phyloP scores from a whole-genome alignment of 208 protist genomes.

The Crithidia mellificae region DNA sequence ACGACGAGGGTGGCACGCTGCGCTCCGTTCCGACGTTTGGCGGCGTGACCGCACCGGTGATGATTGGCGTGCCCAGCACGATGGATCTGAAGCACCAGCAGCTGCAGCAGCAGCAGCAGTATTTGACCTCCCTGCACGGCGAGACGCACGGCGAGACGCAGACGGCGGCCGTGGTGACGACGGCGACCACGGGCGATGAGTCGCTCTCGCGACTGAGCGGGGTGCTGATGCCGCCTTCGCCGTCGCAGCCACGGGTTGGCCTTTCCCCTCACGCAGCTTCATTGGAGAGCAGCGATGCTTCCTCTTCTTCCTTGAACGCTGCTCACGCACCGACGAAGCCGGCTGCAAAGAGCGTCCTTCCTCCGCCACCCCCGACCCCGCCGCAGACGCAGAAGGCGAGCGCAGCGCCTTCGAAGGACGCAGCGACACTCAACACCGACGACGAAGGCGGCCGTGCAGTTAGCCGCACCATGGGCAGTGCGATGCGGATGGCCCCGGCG shows the following conservation, averaged over 20 bases:
- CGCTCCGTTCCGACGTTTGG: background rate
- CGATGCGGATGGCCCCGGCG: conserved; percentile 12
- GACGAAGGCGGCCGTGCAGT: too few relatives aligned
- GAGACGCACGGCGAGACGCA: conserved; percentile 27
- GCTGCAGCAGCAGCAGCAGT: background rate
- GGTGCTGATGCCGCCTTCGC: conserved; percentile 31
- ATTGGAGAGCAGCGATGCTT: conserved; percentile 2
- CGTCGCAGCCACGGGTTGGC: conserved; percentile 24
- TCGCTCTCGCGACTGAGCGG: conserved; percentile 15
- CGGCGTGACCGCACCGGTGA: background rate
- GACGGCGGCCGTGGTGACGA: conserved; percentile 16
- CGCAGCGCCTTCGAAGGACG: background rate
- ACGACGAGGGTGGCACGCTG: conserved; percentile 13
- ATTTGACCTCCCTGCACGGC: conserved; percentile 1
- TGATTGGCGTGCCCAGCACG: background rate
- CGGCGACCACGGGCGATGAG: conserved; percentile 9
- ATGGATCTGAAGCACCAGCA: conserved; percentile 17
- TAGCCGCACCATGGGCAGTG: too few relatives aligned
- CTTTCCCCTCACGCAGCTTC: conserved; percentile 12
- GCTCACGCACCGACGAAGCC: background rate
- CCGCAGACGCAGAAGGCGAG: background rate
- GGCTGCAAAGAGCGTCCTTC: background rate
- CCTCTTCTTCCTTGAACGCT: too few relatives aligned
- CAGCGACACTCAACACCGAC: background rate
- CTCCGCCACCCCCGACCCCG: background rate